Conservation (phyloP, 306 rosid species). For the Casuarina glauca region DNA sequence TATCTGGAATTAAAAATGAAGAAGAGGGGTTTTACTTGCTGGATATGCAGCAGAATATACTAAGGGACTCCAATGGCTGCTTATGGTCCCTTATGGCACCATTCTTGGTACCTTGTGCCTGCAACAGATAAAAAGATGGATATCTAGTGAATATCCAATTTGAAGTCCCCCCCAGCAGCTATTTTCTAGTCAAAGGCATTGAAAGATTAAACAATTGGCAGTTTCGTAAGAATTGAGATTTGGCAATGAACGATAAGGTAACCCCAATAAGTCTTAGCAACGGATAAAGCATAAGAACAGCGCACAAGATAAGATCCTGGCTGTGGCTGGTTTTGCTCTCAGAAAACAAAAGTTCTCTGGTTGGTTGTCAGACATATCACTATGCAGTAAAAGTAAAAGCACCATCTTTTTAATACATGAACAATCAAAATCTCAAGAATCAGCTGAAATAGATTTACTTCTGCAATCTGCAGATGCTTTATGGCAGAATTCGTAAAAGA, state of each 20-base stretch:
- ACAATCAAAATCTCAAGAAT: conserved; percentile 9
- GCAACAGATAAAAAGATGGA: background rate
- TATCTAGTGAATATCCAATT: background rate
- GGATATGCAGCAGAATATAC: conserved; percentile 1
- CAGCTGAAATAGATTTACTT: conserved; percentile 8
- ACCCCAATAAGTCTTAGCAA: background rate
- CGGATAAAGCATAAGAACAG: background rate
- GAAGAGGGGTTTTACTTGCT: background rate
- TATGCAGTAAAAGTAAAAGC: background rate
- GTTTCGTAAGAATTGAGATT: background rate
- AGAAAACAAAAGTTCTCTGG: background rate
- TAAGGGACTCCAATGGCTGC: background rate
- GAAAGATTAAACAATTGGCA: conserved; percentile 14
- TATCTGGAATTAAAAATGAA: background rate
- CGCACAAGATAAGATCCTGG: background rate
- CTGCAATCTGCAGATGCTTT: background rate
- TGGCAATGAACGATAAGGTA: conserved; percentile 1
- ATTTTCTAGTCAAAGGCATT: conserved; percentile 10
- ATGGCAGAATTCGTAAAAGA: background rate
- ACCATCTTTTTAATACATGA: background rate
- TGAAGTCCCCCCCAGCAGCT: conserved; percentile 1
- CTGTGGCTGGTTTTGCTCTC: conserved; percentile 11
- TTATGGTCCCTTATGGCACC: background rate
- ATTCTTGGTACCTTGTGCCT: background rate
- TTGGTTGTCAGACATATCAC: background rate